Evolutionary conservation across 768 basidiomycete genomes (phyloP).

Genomic region (Cystofilobasidium bisporidii): DNA sequence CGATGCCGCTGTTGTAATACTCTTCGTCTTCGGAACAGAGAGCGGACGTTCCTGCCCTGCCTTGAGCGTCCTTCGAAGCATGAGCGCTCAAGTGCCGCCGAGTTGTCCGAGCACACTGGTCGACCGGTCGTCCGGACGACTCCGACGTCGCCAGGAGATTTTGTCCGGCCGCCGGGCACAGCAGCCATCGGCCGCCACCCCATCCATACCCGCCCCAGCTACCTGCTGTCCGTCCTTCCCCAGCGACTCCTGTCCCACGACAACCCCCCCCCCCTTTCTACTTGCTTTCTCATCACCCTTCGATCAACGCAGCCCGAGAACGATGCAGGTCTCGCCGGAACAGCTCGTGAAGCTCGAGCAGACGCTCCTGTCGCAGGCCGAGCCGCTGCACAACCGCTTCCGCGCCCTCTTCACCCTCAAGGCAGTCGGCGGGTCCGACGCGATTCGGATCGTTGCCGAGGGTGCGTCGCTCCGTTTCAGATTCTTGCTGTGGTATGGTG

Average conservation of each 20-base stretch:
- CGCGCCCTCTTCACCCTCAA: conserved; percentile 87
- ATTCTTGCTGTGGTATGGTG: neutral
- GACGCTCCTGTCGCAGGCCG: conserved; percentile 60
- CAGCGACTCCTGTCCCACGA: no score
- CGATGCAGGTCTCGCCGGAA: conserved; percentile 39
- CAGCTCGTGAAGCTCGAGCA: conserved; percentile 63
- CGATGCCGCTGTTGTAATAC: no score
- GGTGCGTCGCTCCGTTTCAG: conserved; percentile 45
- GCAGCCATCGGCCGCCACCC: neutral
- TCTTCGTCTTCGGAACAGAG: no score
- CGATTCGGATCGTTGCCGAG: conserved; percentile 73
- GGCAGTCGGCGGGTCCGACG: conserved; percentile 58
- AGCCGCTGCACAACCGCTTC: conserved; percentile 77
- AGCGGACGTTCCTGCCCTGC: no score
- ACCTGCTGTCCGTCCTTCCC: neutral
- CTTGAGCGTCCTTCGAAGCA: no score
- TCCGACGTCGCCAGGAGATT: no score
- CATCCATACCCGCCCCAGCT: neutral
- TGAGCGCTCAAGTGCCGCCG: no score
- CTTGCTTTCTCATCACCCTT: no score
- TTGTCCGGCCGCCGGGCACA: neutral
- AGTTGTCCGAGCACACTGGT: no score
- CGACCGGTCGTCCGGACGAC: no score
- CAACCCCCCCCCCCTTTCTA: no score
- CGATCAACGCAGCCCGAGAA: neutral